Base-by-base conservation (phyloP, 192 early-diverging fungal genomes). In the Coemansia sp. region DNA sequence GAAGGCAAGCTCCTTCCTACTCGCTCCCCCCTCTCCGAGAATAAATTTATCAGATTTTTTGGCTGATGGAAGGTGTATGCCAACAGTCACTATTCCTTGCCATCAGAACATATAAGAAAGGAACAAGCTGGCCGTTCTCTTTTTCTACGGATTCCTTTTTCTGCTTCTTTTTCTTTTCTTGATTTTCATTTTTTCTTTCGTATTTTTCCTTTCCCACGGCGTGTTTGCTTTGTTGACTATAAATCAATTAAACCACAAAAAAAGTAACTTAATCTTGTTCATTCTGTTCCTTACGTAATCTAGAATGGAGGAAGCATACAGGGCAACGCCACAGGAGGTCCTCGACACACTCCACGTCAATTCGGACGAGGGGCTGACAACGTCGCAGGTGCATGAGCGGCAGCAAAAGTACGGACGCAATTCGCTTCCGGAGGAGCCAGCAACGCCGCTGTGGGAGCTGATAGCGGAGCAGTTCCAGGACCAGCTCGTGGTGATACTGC, bases 391-490 rank as follows among this genome's bases (percentile, higher is more conserved):
- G 7, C 41, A 67, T 17, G 81, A 86, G 64, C 81, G 87, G 44
- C 75, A 86, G 51, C 76, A 85, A 38, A 82, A 88, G 73, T 88
- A 90, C 67, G 95, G 95, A 57, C 85, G 79, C 54, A 97, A 97
- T 74, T 95, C 94, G 81, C 87, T 99, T 42, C 94, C 96, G 59
- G 89, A 93, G 48, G 94, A 98, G 43, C 91, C 92, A 40, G 81
- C 89, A 17, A 97, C 94, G 6, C 94, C 98, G 13, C 79, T 98
- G 5, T 96, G 92, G 91, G 82, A 93, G 70, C 87, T 99, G 65
- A 92, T 99, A 60, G 71, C 95, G 56, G 96, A 95, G 79, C 98
- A 99, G 84, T 98, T 99, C 83, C 86, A 97, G 83, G 98, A 99
- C 86, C 96, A 98, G 77, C 89, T 99, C 43, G 98, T 99, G 25